phyloP scores from a whole-genome alignment of 192 early-diverging fungal species.

The Backusella macrospora region DNA sequence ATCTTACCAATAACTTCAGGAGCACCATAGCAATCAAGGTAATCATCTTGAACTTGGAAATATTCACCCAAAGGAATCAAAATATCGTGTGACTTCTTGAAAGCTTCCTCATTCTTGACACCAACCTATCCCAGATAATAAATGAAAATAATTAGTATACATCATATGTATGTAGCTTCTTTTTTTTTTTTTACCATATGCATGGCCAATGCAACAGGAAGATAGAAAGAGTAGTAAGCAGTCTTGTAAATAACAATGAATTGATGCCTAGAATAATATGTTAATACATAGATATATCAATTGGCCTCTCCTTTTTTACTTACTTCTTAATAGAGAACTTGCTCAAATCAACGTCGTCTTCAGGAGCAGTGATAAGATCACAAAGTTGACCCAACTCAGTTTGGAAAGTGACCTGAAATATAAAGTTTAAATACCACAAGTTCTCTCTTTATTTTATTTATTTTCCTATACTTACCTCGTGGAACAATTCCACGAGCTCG shows the following conservation, averaged over 20 bases:
- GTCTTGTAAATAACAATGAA: constrained; percentile 99
- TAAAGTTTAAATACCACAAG: constrained; percentile 7
- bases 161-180: background rate
- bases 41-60: constrained; percentile 99
- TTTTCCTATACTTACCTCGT: constrained; percentile 61
- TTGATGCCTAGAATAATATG: constrained; percentile 62
- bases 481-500: constrained; percentile 92
- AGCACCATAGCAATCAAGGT: constrained; percentile 93
- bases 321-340: constrained; percentile 93
- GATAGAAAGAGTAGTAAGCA: constrained; percentile 99
- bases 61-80: constrained; percentile 96
- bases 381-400: constrained; percentile 98
- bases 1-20: constrained; percentile 96
- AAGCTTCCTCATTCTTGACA: constrained; percentile 76
- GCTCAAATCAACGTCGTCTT: constrained; percentile 89
- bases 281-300: background rate
- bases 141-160: background rate
- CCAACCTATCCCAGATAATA: constrained; percentile 55
- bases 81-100: constrained; percentile 81
- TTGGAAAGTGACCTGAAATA: constrained; percentile 76
- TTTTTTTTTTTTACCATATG: constrained; percentile 58
- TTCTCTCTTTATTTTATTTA: background rate
- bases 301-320: constrained; percentile 5
- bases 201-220: constrained; percentile 95
- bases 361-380: constrained; percentile 98